Evolutionary conservation across 1,284 basidiomycete genomes (phyloP), one percentile per base, ranked within the genome.

Genomic region (Leccinum fallax): DNA sequence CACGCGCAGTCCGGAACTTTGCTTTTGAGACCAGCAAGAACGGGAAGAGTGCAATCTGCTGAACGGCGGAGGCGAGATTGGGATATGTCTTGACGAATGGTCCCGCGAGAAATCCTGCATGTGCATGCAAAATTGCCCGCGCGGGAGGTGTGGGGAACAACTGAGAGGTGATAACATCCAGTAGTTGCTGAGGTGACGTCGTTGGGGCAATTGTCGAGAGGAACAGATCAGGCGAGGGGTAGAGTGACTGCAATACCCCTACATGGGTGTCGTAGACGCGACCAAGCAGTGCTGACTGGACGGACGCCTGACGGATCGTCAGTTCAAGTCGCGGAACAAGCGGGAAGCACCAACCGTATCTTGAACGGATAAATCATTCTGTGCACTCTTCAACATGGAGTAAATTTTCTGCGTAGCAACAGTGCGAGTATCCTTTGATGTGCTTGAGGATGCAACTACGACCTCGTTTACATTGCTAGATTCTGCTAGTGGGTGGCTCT

Each of bases 21-120:
- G 88, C 77, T 69, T 91, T 92, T 5, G 88, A 88, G 63, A 85
- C 88, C 13, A 96, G 74, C 19, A 96, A 76, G 67, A 87, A 85
- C 0, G 91, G 90, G 70, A 93, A 90, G 54, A 95, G 74, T 2
- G 90, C 72, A 21, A 77, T 74, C 66, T 86, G 79, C 65, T 93
- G 87, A 9, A 90, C 75, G 4, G 80, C 72, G 28, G 81, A 73
- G 11, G 76, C 68, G 0, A 77, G 61, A 0, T 77, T 74, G 0
- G 80, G 69, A 53, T 81, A 66, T 0, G 70, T 67, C 5, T 70
- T 63, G 19, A 73, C 76, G 60, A 90, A 83, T 28, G 85, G 76
- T 0, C 79, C 74, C 1, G 79, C 75, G 11, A 94, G 78, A 76
- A 93, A 96, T 2, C 74, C 67, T 10, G 90, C 74, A 67, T 94